phyloP scores from a whole-genome alignment of 495 filamentous ascomycete genomes.

The Hypoxylon crocopeplum region DNA sequence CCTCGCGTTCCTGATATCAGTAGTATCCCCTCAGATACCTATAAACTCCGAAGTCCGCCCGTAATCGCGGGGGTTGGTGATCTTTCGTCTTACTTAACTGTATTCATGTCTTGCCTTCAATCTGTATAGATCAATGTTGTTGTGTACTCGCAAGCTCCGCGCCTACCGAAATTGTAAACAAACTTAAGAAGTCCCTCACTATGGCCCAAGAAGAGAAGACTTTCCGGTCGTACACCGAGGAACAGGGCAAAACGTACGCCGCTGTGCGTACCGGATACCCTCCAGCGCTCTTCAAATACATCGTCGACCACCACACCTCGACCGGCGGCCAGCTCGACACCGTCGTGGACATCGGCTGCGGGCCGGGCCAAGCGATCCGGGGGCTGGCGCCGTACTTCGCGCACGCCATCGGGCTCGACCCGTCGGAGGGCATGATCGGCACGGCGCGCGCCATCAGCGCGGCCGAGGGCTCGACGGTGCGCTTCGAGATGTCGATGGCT shows the following conservation, averaged over 20 bases:
- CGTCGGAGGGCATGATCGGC: conserved; percentile 61
- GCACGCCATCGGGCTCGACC: conserved; percentile 60
- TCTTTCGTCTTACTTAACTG: too few relatives aligned
- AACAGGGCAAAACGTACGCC: conserved; percentile 56
- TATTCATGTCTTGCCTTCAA: too few relatives aligned
- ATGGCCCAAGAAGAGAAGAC: too few relatives aligned
- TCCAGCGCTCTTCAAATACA: conserved; percentile 51
- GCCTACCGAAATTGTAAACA: too few relatives aligned
- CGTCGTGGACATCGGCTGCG: conserved; percentile 64
- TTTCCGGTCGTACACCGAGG: conserved; percentile 53
- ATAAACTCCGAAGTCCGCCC: too few relatives aligned
- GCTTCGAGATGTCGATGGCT: conserved; percentile 53
- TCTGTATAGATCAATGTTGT: too few relatives aligned
- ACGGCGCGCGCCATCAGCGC: conserved; percentile 38
- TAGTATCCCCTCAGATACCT: too few relatives aligned
- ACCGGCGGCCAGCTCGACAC: conserved; percentile 55
- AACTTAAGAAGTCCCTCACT: too few relatives aligned
- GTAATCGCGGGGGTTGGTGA: too few relatives aligned
- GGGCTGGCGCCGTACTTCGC: conserved; percentile 50
- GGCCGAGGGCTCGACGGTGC: conserved; percentile 35
- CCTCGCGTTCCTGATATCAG: too few relatives aligned
- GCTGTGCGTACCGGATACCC: conserved; percentile 50
- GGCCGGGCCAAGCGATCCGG: conserved; percentile 56
- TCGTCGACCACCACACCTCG: conserved; percentile 56
- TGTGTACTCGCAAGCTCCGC: too few relatives aligned